Conservation (phyloP, 305 asterid species). For the Solanum hybrid region DNA sequence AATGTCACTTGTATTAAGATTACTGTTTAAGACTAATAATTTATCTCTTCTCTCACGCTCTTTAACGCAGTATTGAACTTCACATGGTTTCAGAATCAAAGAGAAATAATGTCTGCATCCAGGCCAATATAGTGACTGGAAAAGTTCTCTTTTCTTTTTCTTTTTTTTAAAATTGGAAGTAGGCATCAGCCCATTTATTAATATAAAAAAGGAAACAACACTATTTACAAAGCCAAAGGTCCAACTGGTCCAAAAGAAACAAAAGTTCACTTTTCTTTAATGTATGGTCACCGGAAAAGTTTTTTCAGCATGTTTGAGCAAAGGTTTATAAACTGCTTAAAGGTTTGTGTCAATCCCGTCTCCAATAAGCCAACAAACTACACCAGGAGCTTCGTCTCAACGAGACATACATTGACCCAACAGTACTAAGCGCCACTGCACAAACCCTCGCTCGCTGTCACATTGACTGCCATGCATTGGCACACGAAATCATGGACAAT, state of each 20-base stretch:
- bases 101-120: background rate
- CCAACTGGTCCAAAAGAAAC: background rate
- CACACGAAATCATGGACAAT: background rate
- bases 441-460: background rate
- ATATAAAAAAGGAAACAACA: background rate
- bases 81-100: background rate
- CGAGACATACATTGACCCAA: background rate
- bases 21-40: background rate
- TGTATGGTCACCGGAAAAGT: background rate
- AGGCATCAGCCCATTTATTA: background rate
- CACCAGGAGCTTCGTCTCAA: background rate
- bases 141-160: background rate
- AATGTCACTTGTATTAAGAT: background rate
- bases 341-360: background rate
- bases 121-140: background rate
- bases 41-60: background rate
- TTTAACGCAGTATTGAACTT: background rate
- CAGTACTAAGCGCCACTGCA: background rate
- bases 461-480: background rate
- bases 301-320: background rate
- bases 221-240: background rate
- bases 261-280: background rate
- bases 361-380: background rate
- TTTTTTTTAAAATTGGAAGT: background rate
- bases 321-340: background rate